These are phyloP conservation scores for Sanguinoderma infundibulare DNA, from an alignment of 1,284 basidiomycete species.

Conservation along the genomic window DNA sequence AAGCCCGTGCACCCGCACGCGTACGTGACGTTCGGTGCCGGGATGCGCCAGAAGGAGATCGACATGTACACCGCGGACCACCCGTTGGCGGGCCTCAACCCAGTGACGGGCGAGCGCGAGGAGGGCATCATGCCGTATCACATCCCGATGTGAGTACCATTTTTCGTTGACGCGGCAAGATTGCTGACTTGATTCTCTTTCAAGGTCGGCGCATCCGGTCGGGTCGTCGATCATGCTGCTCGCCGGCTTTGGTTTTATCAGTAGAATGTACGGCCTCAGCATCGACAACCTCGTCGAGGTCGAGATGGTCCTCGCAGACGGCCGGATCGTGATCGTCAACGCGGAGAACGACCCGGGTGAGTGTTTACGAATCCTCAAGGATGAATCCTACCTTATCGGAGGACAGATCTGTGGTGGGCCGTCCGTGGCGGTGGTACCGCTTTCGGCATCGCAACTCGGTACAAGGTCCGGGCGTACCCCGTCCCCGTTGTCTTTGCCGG, in stretches of 20 bases:
- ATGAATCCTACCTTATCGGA: background rate
- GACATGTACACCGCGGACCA: slow-evolving; percentile 76
- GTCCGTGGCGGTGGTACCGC: slow-evolving; percentile 85
- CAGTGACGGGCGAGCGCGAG: slow-evolving; percentile 49
- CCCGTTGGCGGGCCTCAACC: slow-evolving; percentile 55
- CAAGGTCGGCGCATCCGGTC: slow-evolving; percentile 73
- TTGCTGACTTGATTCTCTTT: slow-evolving; percentile 5
- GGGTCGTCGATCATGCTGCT: slow-evolving; percentile 86
- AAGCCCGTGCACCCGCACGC: slow-evolving; percentile 69
- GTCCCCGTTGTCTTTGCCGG: slow-evolving; percentile 90
- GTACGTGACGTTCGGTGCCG: slow-evolving; percentile 84
- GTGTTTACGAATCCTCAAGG: slow-evolving; percentile 15
- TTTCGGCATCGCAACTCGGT: slow-evolving; percentile 86
- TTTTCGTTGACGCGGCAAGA: slow-evolving; percentile 13
- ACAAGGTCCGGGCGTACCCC: slow-evolving; percentile 85
- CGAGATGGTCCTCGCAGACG: slow-evolving; percentile 84
- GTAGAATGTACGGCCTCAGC: slow-evolving; percentile 82
- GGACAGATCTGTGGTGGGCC: slow-evolving; percentile 86
- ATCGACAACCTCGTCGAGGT: slow-evolving; percentile 87
- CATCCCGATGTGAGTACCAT: slow-evolving; percentile 71
- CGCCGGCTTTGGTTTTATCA: slow-evolving; percentile 90
- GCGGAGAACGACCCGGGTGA: slow-evolving; percentile 69
- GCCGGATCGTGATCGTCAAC: slow-evolving; percentile 72
- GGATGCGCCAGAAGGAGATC: slow-evolving; percentile 80
- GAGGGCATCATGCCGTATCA: slow-evolving; percentile 76